These are phyloP conservation scores for Pelagomonas calceolata DNA, from an alignment of 108 stramenopile species.

Conservation along the genomic window DNA sequence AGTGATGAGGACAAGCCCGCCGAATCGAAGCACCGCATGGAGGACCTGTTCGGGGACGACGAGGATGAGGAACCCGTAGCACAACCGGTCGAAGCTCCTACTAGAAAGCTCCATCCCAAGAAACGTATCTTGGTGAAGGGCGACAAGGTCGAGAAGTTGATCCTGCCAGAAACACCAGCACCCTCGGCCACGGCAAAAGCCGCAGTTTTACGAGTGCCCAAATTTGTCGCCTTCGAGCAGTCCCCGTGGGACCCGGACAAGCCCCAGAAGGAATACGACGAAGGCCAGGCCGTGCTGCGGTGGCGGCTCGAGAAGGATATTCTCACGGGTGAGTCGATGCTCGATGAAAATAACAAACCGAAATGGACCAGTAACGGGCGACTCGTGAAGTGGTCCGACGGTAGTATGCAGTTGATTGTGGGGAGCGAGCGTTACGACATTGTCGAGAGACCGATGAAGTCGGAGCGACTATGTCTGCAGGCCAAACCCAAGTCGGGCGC, in stretches of 20 bases:
- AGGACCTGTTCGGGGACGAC: conserved; percentile 1
- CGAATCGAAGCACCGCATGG: background rate
- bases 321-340: background rate
- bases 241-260: background rate
- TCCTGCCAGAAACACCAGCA: too few relatives aligned
- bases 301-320: background rate
- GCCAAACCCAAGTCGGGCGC: background rate
- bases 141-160: too few relatives aligned
- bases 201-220: background rate
- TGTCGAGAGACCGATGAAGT: conserved; percentile 13
- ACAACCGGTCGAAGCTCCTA: too few relatives aligned
- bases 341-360: conserved; percentile 12
- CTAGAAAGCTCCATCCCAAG: too few relatives aligned
- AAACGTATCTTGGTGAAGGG: too few relatives aligned
- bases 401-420: conserved; percentile 63
- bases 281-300: too few relatives aligned
- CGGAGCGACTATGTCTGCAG: background rate
- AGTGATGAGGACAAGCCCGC: background rate
- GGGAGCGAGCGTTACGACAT: conserved; percentile 71
- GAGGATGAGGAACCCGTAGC: background rate
- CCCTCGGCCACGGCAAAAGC: background rate
- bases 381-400: conserved; percentile 77
- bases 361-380: conserved; percentile 57
- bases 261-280: background rate
- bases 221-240: background rate